Evolutionary conservation across 2,329 filamentous ascomycete genomes (phyloP), one percentile per base, ranked within the genome.

Genomic region (Lecanicillium sp.): DNA sequence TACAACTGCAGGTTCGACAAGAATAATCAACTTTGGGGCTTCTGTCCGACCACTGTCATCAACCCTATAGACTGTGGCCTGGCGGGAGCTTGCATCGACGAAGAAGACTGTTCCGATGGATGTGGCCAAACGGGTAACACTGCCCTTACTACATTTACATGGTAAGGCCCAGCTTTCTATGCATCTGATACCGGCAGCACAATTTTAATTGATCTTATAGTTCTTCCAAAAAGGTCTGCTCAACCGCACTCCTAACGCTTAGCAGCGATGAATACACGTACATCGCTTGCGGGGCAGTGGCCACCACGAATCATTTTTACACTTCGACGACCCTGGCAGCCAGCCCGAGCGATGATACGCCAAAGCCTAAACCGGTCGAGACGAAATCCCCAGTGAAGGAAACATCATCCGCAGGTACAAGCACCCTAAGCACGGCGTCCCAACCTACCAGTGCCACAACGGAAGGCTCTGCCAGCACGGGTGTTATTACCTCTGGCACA

Each of bases 261-360:
- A 49, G 52, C 5, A 43, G 54, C 15, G 54, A 55, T 37, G 50
- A 59, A 14, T 64, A 62, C 30, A 53, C 55, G 1, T 62, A 64
- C 27, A 51, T 61, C 14, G 56, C 57, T 5, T 63, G 61, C 25
- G 61, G 54, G 4, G 40, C 41, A 3, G 44, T 37, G 30, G 47
- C 51, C 8, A 44, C 35, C 4, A 54, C 51, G 3, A 46, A 59
- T 18, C 53, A 49, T 15, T 53, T 47, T 20, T 27, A 46, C 30
- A 41, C 47, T 8, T 44, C 46, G 0, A 51, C 49, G 2, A 48
- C 47, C n/a, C 14, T 37, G 1, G 39, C 36, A 7, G 39, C 46
- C 8, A 34, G 37, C 0, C 17, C 43, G 2, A 18, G 29, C 37
- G n/a, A n/a, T n/a, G n/a, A n/a, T n/a, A n/a, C n/a, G n/a, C 32